phyloP scores from a whole-genome alignment of 1,139 yeast genomes.

The Blastobotrys serpentis region DNA sequence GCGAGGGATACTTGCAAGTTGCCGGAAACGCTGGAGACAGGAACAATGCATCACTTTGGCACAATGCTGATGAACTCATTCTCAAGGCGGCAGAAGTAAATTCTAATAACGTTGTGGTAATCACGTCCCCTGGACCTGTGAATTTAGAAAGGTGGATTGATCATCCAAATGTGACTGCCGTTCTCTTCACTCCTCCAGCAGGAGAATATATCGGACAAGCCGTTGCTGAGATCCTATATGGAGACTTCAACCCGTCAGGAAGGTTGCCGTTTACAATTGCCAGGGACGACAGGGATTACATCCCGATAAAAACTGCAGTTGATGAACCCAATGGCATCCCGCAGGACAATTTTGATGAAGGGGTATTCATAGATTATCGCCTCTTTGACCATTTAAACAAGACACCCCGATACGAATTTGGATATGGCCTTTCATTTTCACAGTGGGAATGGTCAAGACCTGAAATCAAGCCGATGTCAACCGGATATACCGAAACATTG shows the following conservation, averaged over 20 bases:
- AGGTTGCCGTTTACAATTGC: constrained; percentile 64
- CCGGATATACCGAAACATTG: constrained; percentile 30
- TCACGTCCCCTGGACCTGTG: constrained; percentile 60
- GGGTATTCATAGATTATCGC: constrained; percentile 47
- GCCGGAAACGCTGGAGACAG: constrained; percentile 62
- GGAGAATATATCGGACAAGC: constrained; percentile 56
- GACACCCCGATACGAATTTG: constrained; percentile 60
- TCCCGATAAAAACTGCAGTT: constrained; percentile 44
- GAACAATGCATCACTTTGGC: constrained; percentile 56
- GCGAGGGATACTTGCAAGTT: constrained; percentile 58
- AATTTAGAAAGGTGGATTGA: constrained; percentile 60
- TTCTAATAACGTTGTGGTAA: constrained; percentile 55
- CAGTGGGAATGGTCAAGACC: constrained; percentile 42
- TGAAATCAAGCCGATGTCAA: constrained; percentile 46
- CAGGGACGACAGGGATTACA: constrained; percentile 53
- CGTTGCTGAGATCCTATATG: constrained; percentile 53
- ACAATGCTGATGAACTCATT: constrained; percentile 58
- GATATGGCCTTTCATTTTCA: constrained; percentile 60
- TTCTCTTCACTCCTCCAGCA: constrained; percentile 54
- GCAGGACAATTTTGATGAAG: constrained; percentile 44
- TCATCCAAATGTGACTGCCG: constrained; percentile 56
- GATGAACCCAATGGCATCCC: constrained; percentile 36
- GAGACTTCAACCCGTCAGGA: constrained; percentile 61
- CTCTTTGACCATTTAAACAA: constrained; percentile 57
- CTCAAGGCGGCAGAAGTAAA: constrained; percentile 49